Evolutionary conservation across 1,284 basidiomycete genomes (phyloP).

Genomic region (Ganoderma lingzhi): DNA sequence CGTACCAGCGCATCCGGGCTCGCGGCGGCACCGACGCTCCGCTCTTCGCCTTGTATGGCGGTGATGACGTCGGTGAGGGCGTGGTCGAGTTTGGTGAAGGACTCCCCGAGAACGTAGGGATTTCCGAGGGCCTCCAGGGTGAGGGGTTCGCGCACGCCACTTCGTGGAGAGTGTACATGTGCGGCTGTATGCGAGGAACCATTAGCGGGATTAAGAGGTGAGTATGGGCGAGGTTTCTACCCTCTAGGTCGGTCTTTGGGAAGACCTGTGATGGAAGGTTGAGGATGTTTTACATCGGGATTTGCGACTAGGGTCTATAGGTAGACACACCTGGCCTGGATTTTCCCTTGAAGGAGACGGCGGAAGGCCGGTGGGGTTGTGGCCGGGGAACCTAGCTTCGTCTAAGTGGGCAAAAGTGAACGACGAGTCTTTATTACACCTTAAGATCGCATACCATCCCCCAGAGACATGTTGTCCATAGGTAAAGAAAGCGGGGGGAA

Average conservation of each 20-base stretch:
- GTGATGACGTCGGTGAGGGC: slow-evolving; percentile 36
- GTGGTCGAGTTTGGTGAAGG: slow-evolving; percentile 35
- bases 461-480: background rate
- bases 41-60: slow-evolving; percentile 33
- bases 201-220: background rate
- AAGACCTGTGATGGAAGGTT: slow-evolving; percentile 34
- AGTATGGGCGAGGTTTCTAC: slow-evolving; percentile 19
- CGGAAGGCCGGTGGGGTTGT: slow-evolving; percentile 32
- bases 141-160: slow-evolving; percentile 30
- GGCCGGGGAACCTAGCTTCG: slow-evolving; percentile 41
- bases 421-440: background rate
- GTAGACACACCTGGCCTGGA: slow-evolving; percentile 37
- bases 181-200: slow-evolving; percentile 31
- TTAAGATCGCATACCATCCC: background rate
- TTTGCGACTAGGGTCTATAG: background rate
- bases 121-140: slow-evolving; percentile 32
- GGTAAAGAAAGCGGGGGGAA: background rate
- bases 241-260: slow-evolving; percentile 40
- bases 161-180: slow-evolving; percentile 37
- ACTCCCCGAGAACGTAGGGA: slow-evolving; percentile 36
- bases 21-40: slow-evolving; percentile 32
- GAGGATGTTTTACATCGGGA: background rate
- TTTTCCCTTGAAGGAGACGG: slow-evolving; percentile 42
- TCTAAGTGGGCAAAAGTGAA: slow-evolving; percentile 22
- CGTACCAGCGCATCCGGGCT: slow-evolving; percentile 31